Evolutionary conservation across 1,139 yeast species (phyloP), one percentile per base, ranked within the genome.

Genomic region (Geotrichum siamense): DNA sequence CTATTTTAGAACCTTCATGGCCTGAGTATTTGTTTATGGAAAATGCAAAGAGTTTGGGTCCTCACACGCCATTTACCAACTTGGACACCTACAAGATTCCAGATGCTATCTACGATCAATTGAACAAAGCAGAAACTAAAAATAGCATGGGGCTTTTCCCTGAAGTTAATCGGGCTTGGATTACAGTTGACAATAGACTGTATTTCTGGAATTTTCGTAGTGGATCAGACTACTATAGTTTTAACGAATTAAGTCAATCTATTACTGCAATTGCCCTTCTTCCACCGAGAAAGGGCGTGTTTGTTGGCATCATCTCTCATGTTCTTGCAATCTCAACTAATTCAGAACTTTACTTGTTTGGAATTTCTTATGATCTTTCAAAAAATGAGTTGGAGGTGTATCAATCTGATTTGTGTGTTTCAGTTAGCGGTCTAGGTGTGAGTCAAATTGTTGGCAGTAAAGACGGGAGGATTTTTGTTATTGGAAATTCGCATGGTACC

Each of bases 61-160:
- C 67, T 1, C 80, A 83, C 57, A 75, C 83, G n/a, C 82, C 95
- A 8, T 87, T 86, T 60, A 89, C 79, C 54, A 79, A 82, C 55
- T 70, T 79, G 3, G 74, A 75, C 38, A 79, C 80, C 47, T 71
- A 79, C 48, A 78, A 76, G 56, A 76, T 89, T 43, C 97, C 97
- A 0, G 96, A 87, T 60, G 78, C 76, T 51, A 79, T 87, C 52
- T 76, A 84, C 53, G 85, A 81, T 50, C 89, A 84, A 55, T 78
- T 82, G 58, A 79, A 76, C 54, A 56, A 78, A 41, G 75, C 87
- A 12, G 80, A 81, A 56, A 74, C 78, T 47, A 73, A 70, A 38
- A 78, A 89, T 26, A 80, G 80, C 50, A 80, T 85, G 77, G 98
- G 98, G 6, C 66, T 89, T 39, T 81, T 91, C 54, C 77, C 91